Percentiles rank a stretch among this genome's conserved stretches.
Conservation (phyloP, 257 asterid species). For the Solanum bulbocastanum region DNA sequence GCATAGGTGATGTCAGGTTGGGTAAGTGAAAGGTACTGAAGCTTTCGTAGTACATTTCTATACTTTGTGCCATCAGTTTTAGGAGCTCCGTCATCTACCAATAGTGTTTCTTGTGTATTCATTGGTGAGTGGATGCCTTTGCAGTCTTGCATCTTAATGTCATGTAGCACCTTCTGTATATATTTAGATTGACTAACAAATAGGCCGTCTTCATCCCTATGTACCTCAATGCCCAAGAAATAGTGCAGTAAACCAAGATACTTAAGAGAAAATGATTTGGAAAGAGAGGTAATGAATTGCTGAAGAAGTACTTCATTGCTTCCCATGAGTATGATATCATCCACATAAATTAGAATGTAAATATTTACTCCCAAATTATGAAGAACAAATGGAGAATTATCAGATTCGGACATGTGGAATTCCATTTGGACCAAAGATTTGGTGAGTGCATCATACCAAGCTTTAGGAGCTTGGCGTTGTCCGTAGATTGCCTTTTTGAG, state of each 20-base stretch:
- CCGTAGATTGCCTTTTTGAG: neutral
- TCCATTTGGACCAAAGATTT: neutral
- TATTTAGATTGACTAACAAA: neutral
- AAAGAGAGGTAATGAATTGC: neutral
- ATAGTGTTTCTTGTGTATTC: too few relatives aligned
- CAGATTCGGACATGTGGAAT: neutral
- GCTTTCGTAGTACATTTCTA: neutral
- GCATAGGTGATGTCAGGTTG: neutral
- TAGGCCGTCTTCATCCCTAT: neutral
- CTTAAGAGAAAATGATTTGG: neutral
- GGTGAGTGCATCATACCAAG: neutral
- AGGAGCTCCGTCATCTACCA: too few relatives aligned
- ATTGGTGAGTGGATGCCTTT: neutral
- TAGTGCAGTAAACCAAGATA: neutral
- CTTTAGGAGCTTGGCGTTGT: neutral
- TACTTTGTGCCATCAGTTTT: neutral
- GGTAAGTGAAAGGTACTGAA: neutral
- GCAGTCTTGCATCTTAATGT: too few relatives aligned
- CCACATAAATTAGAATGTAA: neutral
- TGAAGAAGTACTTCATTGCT: neutral
- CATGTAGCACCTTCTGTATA: too few relatives aligned
- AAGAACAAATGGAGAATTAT: neutral
- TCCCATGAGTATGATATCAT: neutral
- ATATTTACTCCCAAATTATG: neutral
- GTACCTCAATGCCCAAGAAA: neutral